Percentiles rank a stretch among this genome's conserved stretches.
Evolutionary conservation across 164 flowering plant genomes (phyloP).

Genomic region (Stephania cephalantha): DNA sequence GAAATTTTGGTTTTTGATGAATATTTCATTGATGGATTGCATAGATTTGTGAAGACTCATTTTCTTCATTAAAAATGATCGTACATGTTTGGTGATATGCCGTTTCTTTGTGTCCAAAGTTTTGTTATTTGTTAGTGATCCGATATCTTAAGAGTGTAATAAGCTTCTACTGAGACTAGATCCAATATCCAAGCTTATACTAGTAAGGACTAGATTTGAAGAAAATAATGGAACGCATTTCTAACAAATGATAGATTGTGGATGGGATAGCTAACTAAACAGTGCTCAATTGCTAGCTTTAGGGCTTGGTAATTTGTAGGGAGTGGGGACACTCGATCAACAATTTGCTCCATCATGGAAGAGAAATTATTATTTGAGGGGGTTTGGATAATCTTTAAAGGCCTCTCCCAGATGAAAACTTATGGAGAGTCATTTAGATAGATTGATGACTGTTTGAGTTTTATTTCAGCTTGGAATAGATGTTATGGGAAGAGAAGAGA

Average conservation of each 20-base stretch:
- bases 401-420: too few species aligned
- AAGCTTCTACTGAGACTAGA: not conserved
- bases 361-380: too few species aligned
- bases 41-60: not conserved
- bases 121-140: not conserved
- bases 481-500: too few species aligned
- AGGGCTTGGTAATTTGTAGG: not conserved
- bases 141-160: not conserved
- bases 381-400: too few species aligned
- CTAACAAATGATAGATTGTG: not conserved
- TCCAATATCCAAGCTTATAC: not conserved
- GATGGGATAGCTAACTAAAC: not conserved
- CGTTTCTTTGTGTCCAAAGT: not conserved
- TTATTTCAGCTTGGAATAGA: too few species aligned
- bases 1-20: not conserved
- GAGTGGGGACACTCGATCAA: not conserved
- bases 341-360: too few species aligned
- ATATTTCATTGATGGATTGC: not conserved
- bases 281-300: not conserved
- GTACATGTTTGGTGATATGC: not conserved
- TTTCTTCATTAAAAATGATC: too few species aligned
- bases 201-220: not conserved
- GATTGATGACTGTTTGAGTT: too few species aligned
- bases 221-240: not conserved
- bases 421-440: too few species aligned